Evolutionary conservation across 2,329 filamentous ascomycete species (phyloP).

Genomic region (Cercospora canescens): DNA sequence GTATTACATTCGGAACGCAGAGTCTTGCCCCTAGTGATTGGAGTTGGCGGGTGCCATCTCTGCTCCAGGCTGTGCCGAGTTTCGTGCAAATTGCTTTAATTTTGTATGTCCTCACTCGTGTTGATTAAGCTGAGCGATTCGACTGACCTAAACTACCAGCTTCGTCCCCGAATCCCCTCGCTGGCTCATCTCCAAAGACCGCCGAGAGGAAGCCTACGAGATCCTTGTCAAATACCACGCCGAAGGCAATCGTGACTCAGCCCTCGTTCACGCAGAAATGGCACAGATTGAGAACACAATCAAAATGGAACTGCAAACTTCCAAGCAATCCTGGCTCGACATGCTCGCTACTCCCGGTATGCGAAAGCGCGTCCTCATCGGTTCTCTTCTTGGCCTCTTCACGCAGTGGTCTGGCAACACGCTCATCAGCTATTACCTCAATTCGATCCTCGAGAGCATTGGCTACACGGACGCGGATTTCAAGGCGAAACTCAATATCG

Average conservation of each 20-base stretch:
- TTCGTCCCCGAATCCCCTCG: slow-evolving; percentile 51
- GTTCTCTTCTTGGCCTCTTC: slow-evolving; percentile 38
- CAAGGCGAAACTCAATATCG: slow-evolving; percentile 42
- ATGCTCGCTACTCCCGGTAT: slow-evolving; percentile 31
- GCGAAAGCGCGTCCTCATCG: slow-evolving; percentile 39
- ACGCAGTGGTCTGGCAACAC: slow-evolving; percentile 43
- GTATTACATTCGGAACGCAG: slow-evolving; percentile 24
- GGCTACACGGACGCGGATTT: slow-evolving; percentile 37
- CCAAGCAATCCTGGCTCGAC: slow-evolving; percentile 41
- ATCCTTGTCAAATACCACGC: slow-evolving; percentile 62
- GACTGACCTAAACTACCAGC: slow-evolving; percentile 29
- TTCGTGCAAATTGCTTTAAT: slow-evolving; percentile 25
- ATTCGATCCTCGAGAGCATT: slow-evolving; percentile 38
- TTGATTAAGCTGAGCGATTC: neutral
- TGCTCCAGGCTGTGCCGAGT: slow-evolving; percentile 26
- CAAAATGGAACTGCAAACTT: slow-evolving; percentile 52
- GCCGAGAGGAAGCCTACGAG: slow-evolving; percentile 48
- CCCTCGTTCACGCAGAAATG: slow-evolving; percentile 66
- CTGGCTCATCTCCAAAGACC: slow-evolving; percentile 47
- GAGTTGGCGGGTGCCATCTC: slow-evolving; percentile 28
- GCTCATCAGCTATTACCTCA: slow-evolving; percentile 35
- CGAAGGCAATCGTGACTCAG: slow-evolving; percentile 58
- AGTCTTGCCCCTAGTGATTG: slow-evolving; percentile 22
- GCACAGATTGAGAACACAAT: slow-evolving; percentile 62
- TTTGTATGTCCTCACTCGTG: slow-evolving; percentile 5